Conservation (phyloP, 768 basidiomycete species). For the Pleurotus platypus region DNA sequence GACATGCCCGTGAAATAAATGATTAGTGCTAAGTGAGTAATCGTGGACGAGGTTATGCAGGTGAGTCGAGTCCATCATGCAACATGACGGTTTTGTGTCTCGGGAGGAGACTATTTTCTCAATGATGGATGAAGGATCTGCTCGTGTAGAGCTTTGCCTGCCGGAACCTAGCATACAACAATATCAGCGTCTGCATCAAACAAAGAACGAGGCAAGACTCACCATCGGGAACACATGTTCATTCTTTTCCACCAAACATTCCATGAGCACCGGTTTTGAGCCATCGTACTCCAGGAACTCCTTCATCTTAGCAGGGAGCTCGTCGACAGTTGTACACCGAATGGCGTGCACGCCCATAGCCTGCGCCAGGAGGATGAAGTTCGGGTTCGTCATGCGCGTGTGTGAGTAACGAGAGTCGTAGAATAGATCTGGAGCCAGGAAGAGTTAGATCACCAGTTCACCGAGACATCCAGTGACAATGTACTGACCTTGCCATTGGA, state of each 20-base stretch:
- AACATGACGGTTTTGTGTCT: slow-evolving; percentile 12
- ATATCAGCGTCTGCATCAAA: neutral
- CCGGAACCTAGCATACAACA: slow-evolving; percentile 58
- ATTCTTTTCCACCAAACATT: slow-evolving; percentile 79
- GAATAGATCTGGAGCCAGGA: slow-evolving; percentile 66
- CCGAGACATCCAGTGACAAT: too few species aligned
- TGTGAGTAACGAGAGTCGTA: slow-evolving; percentile 97
- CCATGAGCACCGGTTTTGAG: slow-evolving; percentile 83
- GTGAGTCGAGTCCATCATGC: too few species aligned
- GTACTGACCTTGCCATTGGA: slow-evolving; percentile 92
- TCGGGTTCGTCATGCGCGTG: slow-evolving; percentile 92
- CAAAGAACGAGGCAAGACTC: slow-evolving; percentile 11
- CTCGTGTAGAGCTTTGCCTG: slow-evolving; percentile 93
- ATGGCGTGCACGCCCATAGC: slow-evolving; percentile 94
- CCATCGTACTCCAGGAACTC: slow-evolving; percentile 96
- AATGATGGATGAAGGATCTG: slow-evolving; percentile 73
- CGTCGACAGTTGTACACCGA: slow-evolving; percentile 61
- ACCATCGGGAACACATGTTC: slow-evolving; percentile 95
- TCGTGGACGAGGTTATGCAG: too few species aligned
- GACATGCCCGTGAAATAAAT: neutral
- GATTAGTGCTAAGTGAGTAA: too few species aligned
- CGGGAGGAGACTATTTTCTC: slow-evolving; percentile 11
- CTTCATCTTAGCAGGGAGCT: slow-evolving; percentile 95
- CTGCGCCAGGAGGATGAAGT: slow-evolving; percentile 86
- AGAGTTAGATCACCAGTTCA: too few species aligned